A percentile compares a stretch with the other conserved stretches of the same genome.
Evolutionary conservation across 768 basidiomycete species (phyloP).

Genomic region (Amanita molliuscula): DNA sequence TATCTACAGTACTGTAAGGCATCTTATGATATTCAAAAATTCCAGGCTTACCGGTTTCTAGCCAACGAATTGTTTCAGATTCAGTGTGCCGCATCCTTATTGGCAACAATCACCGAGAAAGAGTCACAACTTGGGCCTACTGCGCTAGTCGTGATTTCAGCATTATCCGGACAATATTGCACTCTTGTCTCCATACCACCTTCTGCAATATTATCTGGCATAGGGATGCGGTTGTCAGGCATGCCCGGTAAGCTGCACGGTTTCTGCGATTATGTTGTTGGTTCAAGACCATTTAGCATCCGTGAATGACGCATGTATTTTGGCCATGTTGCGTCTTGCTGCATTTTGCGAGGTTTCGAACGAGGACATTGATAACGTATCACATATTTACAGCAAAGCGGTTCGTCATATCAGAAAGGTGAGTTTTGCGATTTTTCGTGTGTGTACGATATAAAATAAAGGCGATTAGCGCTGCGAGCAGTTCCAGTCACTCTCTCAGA

Average conservation of each 20-base stretch:
- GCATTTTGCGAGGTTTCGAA: constrained; percentile 22
- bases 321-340: constrained; percentile 61
- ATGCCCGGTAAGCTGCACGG: constrained; percentile 6
- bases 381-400: constrained; percentile 23
- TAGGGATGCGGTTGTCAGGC: constrained; percentile 27
- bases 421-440: constrained; percentile 9
- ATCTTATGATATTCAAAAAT: background rate
- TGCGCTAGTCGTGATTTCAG: constrained; percentile 54
- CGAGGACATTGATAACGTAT: background rate
- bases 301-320: constrained; percentile 63
- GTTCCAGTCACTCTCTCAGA: constrained; percentile 40
- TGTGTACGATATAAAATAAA: constrained; percentile 3
- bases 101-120: constrained; percentile 32
- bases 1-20: constrained; percentile 39
- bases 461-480: constrained; percentile 55
- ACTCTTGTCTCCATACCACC: constrained; percentile 41
- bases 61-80: constrained; percentile 30
- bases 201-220: constrained; percentile 32
- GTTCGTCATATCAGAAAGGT: constrained; percentile 55
- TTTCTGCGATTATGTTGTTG: background rate
- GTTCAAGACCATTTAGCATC: constrained; percentile 33
- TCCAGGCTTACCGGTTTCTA: constrained; percentile 13
- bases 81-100: constrained; percentile 31
- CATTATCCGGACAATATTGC: constrained; percentile 55
- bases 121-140: constrained; percentile 39